Evolutionary conservation across 306 rosid species (phyloP).

Genomic region (Vigna radiata): DNA sequence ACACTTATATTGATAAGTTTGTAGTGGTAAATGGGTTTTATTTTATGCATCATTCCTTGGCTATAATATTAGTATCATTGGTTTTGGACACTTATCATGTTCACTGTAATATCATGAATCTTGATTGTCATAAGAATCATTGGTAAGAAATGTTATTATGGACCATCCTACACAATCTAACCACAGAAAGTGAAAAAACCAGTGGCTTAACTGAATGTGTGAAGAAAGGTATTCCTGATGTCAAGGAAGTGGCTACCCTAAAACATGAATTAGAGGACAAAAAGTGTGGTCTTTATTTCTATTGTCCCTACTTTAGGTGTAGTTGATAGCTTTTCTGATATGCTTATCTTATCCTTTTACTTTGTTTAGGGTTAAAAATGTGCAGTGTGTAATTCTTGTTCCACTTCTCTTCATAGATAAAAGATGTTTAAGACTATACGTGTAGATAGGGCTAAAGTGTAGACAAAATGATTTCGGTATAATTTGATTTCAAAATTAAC

Average conservation of each 20-base stretch:
- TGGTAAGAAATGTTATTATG: too few species aligned
- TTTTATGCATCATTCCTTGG: too few species aligned
- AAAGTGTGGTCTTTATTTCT: background rate
- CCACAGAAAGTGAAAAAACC: background rate
- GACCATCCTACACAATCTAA: background rate
- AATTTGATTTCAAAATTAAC: background rate
- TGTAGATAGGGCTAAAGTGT: background rate
- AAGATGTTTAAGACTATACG: background rate
- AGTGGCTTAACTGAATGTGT: background rate
- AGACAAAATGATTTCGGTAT: constrained; percentile 12
- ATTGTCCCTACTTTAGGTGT: constrained; percentile 12
- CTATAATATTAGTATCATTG: too few species aligned
- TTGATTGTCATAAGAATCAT: too few species aligned
- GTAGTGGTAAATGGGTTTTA: too few species aligned
- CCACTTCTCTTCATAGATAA: background rate
- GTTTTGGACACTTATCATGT: too few species aligned
- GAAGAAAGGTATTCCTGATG: background rate
- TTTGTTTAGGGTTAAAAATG: constrained; percentile 17
- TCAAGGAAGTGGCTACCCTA: constrained; percentile 2
- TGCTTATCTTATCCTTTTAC: constrained; percentile 7
- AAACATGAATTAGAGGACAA: background rate
- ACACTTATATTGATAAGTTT: too few species aligned
- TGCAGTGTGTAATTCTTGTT: background rate
- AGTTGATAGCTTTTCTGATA: background rate
- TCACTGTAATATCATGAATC: too few species aligned